A percentile compares a stretch with the other conserved stretches of the same genome.
These are phyloP conservation scores for Erythrophleum fordii DNA, from an alignment of 306 rosid genomes.

Conservation along the genomic window DNA sequence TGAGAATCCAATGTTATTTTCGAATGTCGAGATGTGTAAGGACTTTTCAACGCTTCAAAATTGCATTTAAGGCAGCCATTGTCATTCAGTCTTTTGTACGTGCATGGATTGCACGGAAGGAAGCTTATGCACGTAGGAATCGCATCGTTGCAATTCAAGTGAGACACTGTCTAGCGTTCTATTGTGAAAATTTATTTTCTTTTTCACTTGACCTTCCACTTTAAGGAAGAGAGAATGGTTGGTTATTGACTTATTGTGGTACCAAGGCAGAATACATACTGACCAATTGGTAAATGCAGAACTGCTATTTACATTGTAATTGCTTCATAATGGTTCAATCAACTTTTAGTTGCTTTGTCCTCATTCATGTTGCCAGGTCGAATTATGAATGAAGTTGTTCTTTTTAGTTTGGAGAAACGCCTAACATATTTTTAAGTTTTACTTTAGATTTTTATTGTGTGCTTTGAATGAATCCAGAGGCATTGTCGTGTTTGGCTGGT, in stretches of 20 bases:
- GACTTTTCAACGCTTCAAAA: slow-evolving; percentile 56
- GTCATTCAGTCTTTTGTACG: slow-evolving; percentile 72
- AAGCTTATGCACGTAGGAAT: slow-evolving; percentile 49
- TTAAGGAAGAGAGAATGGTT: not conserved
- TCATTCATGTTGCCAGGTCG: slow-evolving; percentile 16
- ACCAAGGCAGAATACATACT: not conserved
- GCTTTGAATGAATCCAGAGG: slow-evolving; percentile 54
- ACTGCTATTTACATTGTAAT: not conserved
- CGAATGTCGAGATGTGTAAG: slow-evolving; percentile 72
- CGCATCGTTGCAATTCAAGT: slow-evolving; percentile 74
- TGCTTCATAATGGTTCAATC: not conserved
- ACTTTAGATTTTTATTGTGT: slow-evolving; percentile 26
- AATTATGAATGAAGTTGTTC: slow-evolving; percentile 28
- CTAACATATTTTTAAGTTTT: not conserved
- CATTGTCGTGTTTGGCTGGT: slow-evolving; percentile 71
- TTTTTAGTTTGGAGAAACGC: not conserved
- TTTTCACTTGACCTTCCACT: slow-evolving; percentile 22
- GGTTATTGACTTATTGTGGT: not conserved
- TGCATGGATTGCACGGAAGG: slow-evolving; percentile 69
- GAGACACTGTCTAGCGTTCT: slow-evolving; percentile 41
- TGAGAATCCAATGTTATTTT: slow-evolving; percentile 66
- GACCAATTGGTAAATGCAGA: slow-evolving; percentile 11
- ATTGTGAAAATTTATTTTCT: slow-evolving; percentile 14
- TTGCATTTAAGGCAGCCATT: slow-evolving; percentile 50
- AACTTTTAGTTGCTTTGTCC: not conserved